Evolutionary conservation across 345 rosid species (phyloP), one percentile per base, ranked within the genome.

Genomic region (Eucalyptus urophylla): DNA sequence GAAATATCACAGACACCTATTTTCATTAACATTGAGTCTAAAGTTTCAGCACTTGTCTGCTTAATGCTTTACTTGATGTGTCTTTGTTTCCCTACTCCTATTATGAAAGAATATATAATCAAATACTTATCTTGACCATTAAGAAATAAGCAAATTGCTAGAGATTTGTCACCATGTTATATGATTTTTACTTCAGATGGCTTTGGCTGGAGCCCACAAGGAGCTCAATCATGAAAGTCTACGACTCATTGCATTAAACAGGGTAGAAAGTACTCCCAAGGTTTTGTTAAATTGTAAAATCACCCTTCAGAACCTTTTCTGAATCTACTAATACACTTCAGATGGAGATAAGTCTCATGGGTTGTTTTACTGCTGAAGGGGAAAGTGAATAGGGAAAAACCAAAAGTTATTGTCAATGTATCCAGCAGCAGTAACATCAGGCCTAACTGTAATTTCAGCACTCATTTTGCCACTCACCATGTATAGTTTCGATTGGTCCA

Each of bases 401-500:
- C 83, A 76, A 72, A 21, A 76, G 83, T 40, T 7, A 6, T 31
- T 24, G 3, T 49, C 22, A 86, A 50, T 31, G 54, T n/a, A 17
- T 14, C 1, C 11, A 86, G 87, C 54, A 86, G 16, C 25, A 50
- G 62, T 19, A 49, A 49, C 54, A 86, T 49, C 43, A 54, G 29
- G 62, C 37, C 3, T 8, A 50, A 29, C 47, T 49, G 33, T 49
- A 86, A 50, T 49, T n/a, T 31, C 14, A 50, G 29, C 27, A 15
- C 14, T 50, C 56, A 50, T 50, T 49, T 37, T 43, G 89, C 67
- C 60, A 92, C 94, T 91, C 81, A 96, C 99, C 88, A 92, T 90
- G 95, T 95, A 88, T 97, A 97, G 92, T 94, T 96, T 88, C 92
- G 97, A 87, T 97, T 97, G 86, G 91, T 93, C 99, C 99, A 97